These are phyloP conservation scores for Kluyveromyces wickerhamii DNA, from an alignment of 805 yeast species.

Conservation along the genomic window DNA sequence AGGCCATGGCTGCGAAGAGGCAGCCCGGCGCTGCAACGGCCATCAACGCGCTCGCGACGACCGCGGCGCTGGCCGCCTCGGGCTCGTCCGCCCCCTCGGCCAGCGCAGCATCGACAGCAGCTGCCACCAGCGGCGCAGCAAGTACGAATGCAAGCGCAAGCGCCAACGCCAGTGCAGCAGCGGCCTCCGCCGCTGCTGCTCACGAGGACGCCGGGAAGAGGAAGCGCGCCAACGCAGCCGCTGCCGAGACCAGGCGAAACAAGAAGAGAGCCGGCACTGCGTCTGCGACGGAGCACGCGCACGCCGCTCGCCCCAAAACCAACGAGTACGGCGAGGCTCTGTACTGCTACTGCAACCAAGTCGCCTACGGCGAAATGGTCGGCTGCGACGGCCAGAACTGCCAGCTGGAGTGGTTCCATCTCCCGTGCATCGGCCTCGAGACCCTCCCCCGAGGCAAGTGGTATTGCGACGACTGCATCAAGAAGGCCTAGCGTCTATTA, in stretches of 20 bases:
- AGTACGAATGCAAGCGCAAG: neutral
- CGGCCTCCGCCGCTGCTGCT: neutral
- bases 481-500: constrained; percentile 6
- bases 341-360: constrained; percentile 94
- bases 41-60: constrained; percentile 5
- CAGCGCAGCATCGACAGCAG: neutral
- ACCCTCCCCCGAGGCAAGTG: constrained; percentile 82
- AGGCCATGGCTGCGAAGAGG: constrained; percentile 77
- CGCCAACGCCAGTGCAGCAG: neutral
- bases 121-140: neutral
- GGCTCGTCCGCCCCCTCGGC: constrained; percentile 8
- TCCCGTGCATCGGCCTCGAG: constrained; percentile 83
- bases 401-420: constrained; percentile 90
- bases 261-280: constrained; percentile 8
- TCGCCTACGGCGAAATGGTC: constrained; percentile 97
- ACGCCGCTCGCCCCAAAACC: constrained; percentile 14
- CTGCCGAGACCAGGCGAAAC: constrained; percentile 9
- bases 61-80: constrained; percentile 9
- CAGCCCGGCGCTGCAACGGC: constrained; percentile 7
- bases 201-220: neutral
- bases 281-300: constrained; percentile 13
- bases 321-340: constrained; percentile 58
- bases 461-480: constrained; percentile 64
- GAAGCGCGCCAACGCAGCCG: neutral
- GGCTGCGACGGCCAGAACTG: constrained; percentile 96